Percentiles rank a stretch among this genome's conserved stretches.
These are phyloP conservation scores for Lasiodiplodia hormozganensis DNA, from an alignment of 2,329 filamentous ascomycete species.

Conservation along the genomic window DNA sequence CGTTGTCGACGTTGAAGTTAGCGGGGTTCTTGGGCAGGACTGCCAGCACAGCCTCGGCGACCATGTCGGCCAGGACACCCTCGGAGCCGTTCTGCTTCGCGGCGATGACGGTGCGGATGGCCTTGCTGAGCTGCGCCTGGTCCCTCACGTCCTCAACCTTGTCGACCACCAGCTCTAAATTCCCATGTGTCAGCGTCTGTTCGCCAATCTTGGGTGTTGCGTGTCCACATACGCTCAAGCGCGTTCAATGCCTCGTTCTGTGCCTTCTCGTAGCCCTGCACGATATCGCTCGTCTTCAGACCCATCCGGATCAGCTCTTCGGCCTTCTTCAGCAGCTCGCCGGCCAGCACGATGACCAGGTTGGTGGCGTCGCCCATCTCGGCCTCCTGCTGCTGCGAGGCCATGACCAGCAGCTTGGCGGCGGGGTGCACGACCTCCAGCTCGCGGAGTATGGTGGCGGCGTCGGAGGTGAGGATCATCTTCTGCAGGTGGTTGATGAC, in stretches of 20 bases:
- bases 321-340: constrained; percentile 94
- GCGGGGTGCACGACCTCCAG: constrained; percentile 98
- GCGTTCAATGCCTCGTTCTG: constrained; percentile 85
- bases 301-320: constrained; percentile 97
- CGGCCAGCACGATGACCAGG: constrained; percentile 92
- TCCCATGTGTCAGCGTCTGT: not conserved
- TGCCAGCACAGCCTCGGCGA: constrained; percentile 82
- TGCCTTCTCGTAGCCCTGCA: constrained; percentile 93
- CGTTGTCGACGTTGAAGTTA: constrained; percentile 99
- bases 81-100: constrained; percentile 97
- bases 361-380: constrained; percentile 99
- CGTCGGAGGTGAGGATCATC: constrained; percentile 98
- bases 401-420: constrained; percentile 97
- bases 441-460: constrained; percentile 95
- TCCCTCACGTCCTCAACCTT: constrained; percentile 85
- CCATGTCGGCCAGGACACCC: constrained; percentile 83
- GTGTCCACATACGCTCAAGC: constrained; percentile 68
- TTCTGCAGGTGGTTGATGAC: constrained; percentile 99
- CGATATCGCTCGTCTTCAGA: constrained; percentile 97
- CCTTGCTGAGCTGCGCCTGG: constrained; percentile 87
- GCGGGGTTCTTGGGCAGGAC: constrained; percentile 94
- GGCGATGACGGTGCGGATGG: constrained; percentile 90
- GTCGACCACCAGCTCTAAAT: constrained; percentile 80
- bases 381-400: constrained; percentile 96
- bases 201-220: not conserved